phyloP scores from a whole-genome alignment of 2,329 filamentous ascomycete species.

The Dryadomyces sulphureus region DNA sequence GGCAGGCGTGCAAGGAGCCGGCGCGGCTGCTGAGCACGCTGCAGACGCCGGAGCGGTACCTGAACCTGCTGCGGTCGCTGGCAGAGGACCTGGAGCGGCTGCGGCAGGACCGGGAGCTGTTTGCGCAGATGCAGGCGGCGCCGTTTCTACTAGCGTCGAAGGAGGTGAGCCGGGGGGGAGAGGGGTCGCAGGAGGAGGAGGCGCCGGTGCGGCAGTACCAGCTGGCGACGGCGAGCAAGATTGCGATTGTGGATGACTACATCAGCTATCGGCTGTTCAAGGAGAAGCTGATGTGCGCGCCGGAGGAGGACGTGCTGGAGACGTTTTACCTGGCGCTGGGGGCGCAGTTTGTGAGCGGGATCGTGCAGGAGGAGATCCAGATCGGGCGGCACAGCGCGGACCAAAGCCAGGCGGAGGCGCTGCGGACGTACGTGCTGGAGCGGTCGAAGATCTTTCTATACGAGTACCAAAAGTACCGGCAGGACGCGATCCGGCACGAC shows the following conservation, averaged over 20 bases:
- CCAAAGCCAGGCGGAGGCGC: constrained; percentile 43
- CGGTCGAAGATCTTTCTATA: constrained; percentile 81
- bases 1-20: constrained; percentile 71
- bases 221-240: constrained; percentile 54
- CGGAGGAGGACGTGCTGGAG: constrained; percentile 78
- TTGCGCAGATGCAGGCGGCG: constrained; percentile 58
- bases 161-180: constrained; percentile 42
- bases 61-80: constrained; percentile 66
- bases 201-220: constrained; percentile 62
- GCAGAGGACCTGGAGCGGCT: constrained; percentile 57
- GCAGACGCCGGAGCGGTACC: constrained; percentile 71
- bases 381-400: constrained; percentile 54
- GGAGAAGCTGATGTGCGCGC: constrained; percentile 67
- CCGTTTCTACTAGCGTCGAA: constrained; percentile 73
- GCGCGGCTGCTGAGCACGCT: constrained; percentile 67
- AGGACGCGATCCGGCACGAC: constrained; percentile 72
- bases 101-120: constrained; percentile 66
- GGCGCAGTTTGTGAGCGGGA: constrained; percentile 56
- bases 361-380: constrained; percentile 64
- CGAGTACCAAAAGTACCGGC: constrained; percentile 53
- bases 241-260: constrained; percentile 77
- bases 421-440: constrained; percentile 75
- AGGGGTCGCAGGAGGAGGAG: constrained; percentile 41
- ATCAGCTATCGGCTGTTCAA: constrained; percentile 83
- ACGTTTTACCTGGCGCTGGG: constrained; percentile 73